phyloP scores from a whole-genome alignment of 1,284 basidiomycete species.

The Cutaneotrichosporon cyanovorans region DNA sequence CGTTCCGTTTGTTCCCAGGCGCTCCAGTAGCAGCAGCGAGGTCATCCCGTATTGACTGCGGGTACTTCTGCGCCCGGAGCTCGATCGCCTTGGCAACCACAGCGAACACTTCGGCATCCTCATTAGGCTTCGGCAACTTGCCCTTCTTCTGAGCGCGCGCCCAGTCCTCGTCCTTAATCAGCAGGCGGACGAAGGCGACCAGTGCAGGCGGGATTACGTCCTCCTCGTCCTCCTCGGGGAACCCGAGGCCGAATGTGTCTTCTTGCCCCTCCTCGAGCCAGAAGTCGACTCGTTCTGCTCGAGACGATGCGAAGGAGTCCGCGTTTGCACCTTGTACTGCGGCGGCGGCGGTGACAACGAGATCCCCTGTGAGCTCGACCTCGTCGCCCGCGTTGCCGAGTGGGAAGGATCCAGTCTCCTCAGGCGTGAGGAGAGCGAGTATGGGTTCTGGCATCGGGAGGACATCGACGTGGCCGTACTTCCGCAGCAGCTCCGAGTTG shows the following conservation, averaged over 20 bases:
- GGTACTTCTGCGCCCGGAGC: slow-evolving; percentile 4
- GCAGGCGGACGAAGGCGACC: slow-evolving; percentile 63
- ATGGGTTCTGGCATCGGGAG: slow-evolving; percentile 51
- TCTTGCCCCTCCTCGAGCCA: slow-evolving; percentile 85
- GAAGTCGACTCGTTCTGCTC: slow-evolving; percentile 64
- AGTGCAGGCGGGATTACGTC: slow-evolving; percentile 57
- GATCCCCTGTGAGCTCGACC: slow-evolving; percentile 73
- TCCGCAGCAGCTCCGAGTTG: slow-evolving; percentile 86
- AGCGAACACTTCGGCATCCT: slow-evolving; percentile 48
- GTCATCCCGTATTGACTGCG: slow-evolving; percentile 28
- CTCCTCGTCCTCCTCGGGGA: slow-evolving; percentile 21
- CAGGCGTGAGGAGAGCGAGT: slow-evolving; percentile 11
- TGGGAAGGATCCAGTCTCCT: slow-evolving; percentile 24
- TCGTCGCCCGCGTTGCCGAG: slow-evolving; percentile 77
- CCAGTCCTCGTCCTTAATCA: slow-evolving; percentile 62
- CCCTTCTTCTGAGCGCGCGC: slow-evolving; percentile 57
- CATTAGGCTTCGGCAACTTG: slow-evolving; percentile 68
- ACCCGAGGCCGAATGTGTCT: slow-evolving; percentile 64
- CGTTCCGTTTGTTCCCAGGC: slow-evolving; percentile 21
- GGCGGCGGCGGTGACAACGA: slow-evolving; percentile 55
- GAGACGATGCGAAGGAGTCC: slow-evolving; percentile 13
- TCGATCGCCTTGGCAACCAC: slow-evolving; percentile 51
- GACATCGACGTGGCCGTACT: slow-evolving; percentile 88
- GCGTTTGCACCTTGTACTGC: slow-evolving; percentile 21
- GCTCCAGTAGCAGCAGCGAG: slow-evolving; percentile 23